These are phyloP conservation scores for Pelargonium fulgidum DNA, from an alignment of 441 rosid species.

Conservation along the genomic window DNA sequence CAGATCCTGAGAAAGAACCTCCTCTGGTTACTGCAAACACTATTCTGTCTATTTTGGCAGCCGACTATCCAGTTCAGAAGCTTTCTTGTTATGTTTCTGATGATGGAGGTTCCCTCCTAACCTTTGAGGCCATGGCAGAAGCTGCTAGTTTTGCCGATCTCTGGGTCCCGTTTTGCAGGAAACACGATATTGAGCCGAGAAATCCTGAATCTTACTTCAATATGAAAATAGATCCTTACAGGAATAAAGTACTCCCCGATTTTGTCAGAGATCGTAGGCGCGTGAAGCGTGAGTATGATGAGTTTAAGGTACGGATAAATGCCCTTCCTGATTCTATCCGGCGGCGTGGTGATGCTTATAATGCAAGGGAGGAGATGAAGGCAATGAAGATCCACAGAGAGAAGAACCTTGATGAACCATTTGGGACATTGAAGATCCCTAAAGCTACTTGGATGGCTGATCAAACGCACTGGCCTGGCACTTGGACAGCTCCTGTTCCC, in stretches of 20 bases:
- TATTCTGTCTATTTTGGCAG: conserved; percentile 73
- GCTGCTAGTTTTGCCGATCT: conserved; percentile 75
- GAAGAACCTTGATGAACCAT: conserved; percentile 32
- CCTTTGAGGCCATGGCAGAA: conserved; percentile 82
- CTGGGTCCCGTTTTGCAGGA: conserved; percentile 91
- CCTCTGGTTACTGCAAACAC: conserved; percentile 91
- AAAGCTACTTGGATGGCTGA: conserved; percentile 97
- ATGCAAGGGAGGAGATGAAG: conserved; percentile 68
- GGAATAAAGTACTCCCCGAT: conserved; percentile 67
- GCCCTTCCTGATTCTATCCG: conserved; percentile 64
- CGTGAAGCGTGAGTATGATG: conserved; percentile 86
- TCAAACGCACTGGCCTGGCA: conserved; percentile 91
- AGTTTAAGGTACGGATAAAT: conserved; percentile 84
- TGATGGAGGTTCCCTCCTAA: conserved; percentile 77
- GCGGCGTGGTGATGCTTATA: conserved; percentile 73
- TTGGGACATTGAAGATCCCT: conserved; percentile 36
- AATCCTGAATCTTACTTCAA: conserved; percentile 84
- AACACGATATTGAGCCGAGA: conserved; percentile 76
- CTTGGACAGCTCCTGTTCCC: conserved; percentile 58
- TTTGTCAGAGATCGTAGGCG: conserved; percentile 90
- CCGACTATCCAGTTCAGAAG: conserved; percentile 84
- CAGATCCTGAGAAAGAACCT: conserved; percentile 88
- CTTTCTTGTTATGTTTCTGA: conserved; percentile 82
- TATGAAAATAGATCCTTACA: conserved; percentile 63
- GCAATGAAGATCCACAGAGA: conserved; percentile 69